These are phyloP conservation scores for Fomitopsis pulvina DNA, from an alignment of 768 basidiomycete genomes.

Conservation along the genomic window DNA sequence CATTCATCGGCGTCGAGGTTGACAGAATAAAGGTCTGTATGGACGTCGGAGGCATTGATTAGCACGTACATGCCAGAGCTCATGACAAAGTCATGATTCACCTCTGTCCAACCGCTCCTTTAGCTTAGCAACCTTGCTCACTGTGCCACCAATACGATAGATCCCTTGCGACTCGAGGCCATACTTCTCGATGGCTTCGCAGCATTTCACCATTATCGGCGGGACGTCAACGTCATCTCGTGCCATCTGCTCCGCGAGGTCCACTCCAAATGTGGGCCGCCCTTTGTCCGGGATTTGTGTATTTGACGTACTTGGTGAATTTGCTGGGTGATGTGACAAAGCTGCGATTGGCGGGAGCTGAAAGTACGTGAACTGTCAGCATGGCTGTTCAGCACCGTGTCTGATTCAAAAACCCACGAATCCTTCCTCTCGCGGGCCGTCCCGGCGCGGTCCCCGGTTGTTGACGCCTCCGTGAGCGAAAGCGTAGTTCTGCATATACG, in stretches of 20 bases:
- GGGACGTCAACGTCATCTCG: constrained; percentile 90
- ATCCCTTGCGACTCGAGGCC: constrained; percentile 84
- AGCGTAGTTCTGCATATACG: constrained; percentile 95
- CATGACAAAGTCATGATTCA: constrained; percentile 23
- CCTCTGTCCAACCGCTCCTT: constrained; percentile 85
- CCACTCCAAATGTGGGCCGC: constrained; percentile 87
- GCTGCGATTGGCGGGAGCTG: constrained; percentile 61
- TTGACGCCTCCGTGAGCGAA: constrained; percentile 69
- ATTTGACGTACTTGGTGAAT: constrained; percentile 22
- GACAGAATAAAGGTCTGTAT: constrained; percentile 73
- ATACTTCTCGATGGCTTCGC: constrained; percentile 85
- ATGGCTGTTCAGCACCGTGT: not conserved
- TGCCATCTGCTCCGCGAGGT: constrained; percentile 89
- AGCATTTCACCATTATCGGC: constrained; percentile 80
- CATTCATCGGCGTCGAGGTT: constrained; percentile 87
- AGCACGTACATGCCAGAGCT: not conserved
- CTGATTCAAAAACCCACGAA: constrained; percentile 61
- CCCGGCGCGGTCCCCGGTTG: constrained; percentile 70
- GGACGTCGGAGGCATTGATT: not conserved
- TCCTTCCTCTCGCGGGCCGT: constrained; percentile 87
- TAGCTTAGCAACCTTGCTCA: constrained; percentile 77
- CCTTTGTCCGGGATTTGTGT: constrained; percentile 46
- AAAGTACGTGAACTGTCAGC: constrained; percentile 9
- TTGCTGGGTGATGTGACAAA: constrained; percentile 26
- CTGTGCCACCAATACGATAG: constrained; percentile 89